Conservation (phyloP, 495 filamentous ascomycete genomes). For the Hypoxylon subgilvum region DNA sequence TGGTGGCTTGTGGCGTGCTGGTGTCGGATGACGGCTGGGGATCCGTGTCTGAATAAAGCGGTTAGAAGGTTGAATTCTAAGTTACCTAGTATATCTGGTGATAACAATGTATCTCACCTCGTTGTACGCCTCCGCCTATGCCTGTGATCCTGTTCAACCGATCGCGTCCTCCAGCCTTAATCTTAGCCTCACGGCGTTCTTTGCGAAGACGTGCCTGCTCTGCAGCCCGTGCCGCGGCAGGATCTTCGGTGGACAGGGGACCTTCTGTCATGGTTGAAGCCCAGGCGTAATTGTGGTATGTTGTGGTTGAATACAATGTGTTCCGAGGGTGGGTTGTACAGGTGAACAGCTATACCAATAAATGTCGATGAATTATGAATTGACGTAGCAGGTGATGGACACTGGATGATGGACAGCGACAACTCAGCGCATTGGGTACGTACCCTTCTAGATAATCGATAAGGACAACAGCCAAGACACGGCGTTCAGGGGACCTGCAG, state of each 20-base stretch:
- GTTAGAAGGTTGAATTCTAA: background rate
- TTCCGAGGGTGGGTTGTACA: conserved; percentile 13
- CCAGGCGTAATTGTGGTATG: background rate
- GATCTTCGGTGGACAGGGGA: conserved; percentile 41
- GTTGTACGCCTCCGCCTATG: conserved; percentile 67
- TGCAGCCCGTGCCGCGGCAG: conserved; percentile 67
- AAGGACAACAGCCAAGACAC: background rate
- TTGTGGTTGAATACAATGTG: conserved; percentile 5
- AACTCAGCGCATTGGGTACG: conserved; percentile 1
- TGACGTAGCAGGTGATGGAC: background rate
- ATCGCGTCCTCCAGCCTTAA: conserved; percentile 77
- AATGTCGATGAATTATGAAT: background rate
- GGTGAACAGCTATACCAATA: background rate
- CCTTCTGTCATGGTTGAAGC: conserved; percentile 35
- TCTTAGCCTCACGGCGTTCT: conserved; percentile 88
- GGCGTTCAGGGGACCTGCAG: background rate
- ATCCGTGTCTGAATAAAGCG: conserved; percentile 10
- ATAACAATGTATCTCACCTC: conserved; percentile 47
- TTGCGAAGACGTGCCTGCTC: conserved; percentile 84
- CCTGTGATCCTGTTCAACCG: conserved; percentile 86
- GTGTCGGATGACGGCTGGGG: conserved; percentile 16
- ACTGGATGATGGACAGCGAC: background rate
- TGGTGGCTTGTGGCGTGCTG: conserved; percentile 4
- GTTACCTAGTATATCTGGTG: background rate
- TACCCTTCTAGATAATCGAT: conserved; percentile 27